Evolutionary conservation across 345 rosid species (phyloP), one percentile per base, ranked within the genome.

Genomic region (Trapa bicornis): DNA sequence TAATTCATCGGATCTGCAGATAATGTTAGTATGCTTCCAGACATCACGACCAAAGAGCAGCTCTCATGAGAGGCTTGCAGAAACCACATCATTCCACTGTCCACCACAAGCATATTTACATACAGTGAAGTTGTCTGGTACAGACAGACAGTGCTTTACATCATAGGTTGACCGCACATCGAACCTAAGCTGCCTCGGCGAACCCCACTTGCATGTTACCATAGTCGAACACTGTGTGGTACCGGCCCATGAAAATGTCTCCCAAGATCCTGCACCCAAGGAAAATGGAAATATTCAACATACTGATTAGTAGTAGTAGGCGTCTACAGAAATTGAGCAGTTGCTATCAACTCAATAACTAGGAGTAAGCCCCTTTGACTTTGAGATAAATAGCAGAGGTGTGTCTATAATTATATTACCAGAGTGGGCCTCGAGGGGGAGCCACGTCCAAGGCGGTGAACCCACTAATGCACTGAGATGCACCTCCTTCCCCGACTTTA

Each of bases 231-330:
- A 85, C 86, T 0, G 89, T 85, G 76, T 87, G 89, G 73, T 77
- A 86, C 37, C 77, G 84, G 33, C 98, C 95, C 98, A 89, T 87
- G 82, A 92, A 89, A 57, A 89, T 79, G 80, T 92, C 92, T 58
- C 98, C 98, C 82, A 89, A 53, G 68, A 92, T 92, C 98, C 98
- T 89, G 87, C 74, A 78, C 64, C 66, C 43, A 41, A 8, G 43
- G 7, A 41, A 41, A 41, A 41, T 3, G 7, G 43, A 41, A 41
- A 41, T 3, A 41, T 3, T 41, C 57, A 53, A 53, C 32, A 53
- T 13, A n/a, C 4, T 15, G 57, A 53, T 53, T 5, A 53, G 29
- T 5, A 53, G 29, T 53, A 15, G 17, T 17, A 4, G 57, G 52
- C 57, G 6, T 53, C 43, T 53, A 53, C 6, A 22, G 17, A 4